Evolutionary conservation across 345 rosid species (phyloP).

Genomic region (Eucalyptus leucophloia): DNA sequence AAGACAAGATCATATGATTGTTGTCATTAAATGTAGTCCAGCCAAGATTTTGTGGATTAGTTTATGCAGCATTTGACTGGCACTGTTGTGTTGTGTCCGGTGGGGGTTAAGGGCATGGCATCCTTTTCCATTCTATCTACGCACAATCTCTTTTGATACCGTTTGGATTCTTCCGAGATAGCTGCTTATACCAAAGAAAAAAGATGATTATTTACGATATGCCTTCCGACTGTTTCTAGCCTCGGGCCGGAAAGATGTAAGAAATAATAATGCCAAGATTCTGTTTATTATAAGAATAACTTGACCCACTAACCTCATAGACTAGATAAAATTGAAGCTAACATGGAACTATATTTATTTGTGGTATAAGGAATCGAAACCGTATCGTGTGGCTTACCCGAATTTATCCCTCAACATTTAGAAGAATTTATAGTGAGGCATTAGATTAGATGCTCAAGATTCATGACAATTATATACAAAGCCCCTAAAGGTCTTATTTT

Average conservation of each 20-base stretch:
- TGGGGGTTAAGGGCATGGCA: not conserved
- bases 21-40: not conserved
- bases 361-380: not conserved
- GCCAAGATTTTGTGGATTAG: not conserved
- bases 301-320: not conserved
- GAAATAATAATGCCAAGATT: not conserved
- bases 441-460: not conserved
- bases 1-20: not conserved
- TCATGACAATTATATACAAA: not conserved
- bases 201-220: not conserved
- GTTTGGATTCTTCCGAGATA: not conserved
- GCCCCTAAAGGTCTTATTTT: not conserved
- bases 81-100: not conserved
- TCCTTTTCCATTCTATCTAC: not conserved
- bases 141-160: not conserved
- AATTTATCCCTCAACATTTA: no score
- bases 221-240: not conserved
- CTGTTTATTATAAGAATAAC: not conserved
- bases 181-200: not conserved
- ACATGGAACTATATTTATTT: not conserved
- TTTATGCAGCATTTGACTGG: not conserved
- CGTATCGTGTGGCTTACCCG: not conserved
- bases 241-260: not conserved
- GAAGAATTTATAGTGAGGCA: not conserved
- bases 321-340: not conserved